Evolutionary conservation across 2,329 filamentous ascomycete genomes (phyloP).

Genomic region (Lithohypha guttulata): DNA sequence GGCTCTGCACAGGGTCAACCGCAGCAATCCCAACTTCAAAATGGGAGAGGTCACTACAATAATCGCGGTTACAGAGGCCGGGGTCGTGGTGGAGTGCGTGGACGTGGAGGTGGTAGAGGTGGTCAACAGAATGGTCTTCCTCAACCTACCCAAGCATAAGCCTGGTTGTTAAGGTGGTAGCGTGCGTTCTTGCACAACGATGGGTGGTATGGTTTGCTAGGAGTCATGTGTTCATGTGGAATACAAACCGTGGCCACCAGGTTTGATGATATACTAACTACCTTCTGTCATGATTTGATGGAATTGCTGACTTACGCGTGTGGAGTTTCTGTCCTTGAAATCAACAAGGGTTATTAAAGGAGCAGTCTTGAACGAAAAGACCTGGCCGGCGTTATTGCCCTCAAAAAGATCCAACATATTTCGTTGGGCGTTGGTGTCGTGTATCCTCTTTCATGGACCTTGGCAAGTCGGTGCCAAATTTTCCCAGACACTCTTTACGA

Average conservation of each 20-base stretch:
- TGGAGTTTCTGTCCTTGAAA: conserved; percentile 10
- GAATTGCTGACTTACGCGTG: conserved; percentile 13
- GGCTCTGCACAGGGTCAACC: conserved; percentile 23
- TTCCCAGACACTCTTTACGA: conserved; percentile 6
- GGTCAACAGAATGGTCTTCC: conserved; percentile 7
- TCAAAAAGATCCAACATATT: neutral
- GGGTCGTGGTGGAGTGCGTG: conserved; percentile 34
- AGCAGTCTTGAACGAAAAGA: neutral
- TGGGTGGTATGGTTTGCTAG: conserved; percentile 20
- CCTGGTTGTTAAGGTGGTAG: neutral
- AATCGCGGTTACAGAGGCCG: conserved; percentile 32
- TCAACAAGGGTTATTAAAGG: conserved; percentile 4
- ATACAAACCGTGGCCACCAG: conserved; percentile 10
- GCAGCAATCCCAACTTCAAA: conserved; percentile 28
- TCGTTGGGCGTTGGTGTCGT: neutral
- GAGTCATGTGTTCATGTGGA: conserved; percentile 18
- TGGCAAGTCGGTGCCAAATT: neutral
- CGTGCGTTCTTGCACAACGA: conserved; percentile 18
- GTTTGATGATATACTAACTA: conserved; percentile 20
- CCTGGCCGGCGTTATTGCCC: neutral
- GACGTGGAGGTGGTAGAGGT: conserved; percentile 26
- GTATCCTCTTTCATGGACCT: conserved; percentile 4
- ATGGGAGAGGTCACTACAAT: conserved; percentile 28
- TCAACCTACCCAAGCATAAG: conserved; percentile 9
- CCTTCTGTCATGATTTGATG: too few species aligned